A percentile compares a stretch with the other conserved stretches of the same genome.
These are phyloP conservation scores for Mycena amicta DNA, from an alignment of 768 basidiomycete genomes.

Conservation along the genomic window DNA sequence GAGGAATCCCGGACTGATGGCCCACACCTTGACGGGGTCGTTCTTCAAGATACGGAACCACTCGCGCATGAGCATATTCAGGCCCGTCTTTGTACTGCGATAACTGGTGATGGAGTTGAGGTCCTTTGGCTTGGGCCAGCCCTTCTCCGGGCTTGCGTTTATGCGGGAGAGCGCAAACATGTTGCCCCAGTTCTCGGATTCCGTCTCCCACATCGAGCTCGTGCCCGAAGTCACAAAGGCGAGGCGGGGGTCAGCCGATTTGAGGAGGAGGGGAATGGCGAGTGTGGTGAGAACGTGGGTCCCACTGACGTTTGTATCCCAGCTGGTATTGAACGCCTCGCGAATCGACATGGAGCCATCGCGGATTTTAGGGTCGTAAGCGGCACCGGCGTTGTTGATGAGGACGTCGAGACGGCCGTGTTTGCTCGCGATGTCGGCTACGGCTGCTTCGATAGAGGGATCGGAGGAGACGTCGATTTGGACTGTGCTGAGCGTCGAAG, in stretches of 20 bases:
- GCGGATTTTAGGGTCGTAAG: background rate
- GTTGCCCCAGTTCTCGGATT: background rate
- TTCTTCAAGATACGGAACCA: constrained; percentile 6
- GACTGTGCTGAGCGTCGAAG: background rate
- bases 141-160: background rate
- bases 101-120: constrained; percentile 1
- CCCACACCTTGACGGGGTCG: constrained; percentile 10
- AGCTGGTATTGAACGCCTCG: constrained; percentile 3
- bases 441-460: constrained; percentile 7
- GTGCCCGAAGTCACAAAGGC: constrained; percentile 8
- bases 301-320: constrained; percentile 7
- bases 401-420: constrained; percentile 8
- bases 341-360: constrained; percentile 1
- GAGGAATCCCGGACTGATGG: constrained; percentile 5
- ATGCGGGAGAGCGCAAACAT: background rate
- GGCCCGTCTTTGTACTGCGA: constrained; percentile 6
- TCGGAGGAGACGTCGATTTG: constrained; percentile 10
- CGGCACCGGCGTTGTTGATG: constrained; percentile 11
- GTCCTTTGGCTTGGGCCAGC: constrained; percentile 5
- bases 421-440: background rate
- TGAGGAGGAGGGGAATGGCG: constrained; percentile 7
- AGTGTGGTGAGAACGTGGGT: constrained; percentile 6
- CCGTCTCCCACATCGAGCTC: background rate
- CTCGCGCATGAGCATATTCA: constrained; percentile 13
- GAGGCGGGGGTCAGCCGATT: constrained; percentile 9